Percentiles rank a stretch among this genome's conserved stretches.
Evolutionary conservation across 345 rosid species (phyloP).

Genomic region (Lepidium africanum): DNA sequence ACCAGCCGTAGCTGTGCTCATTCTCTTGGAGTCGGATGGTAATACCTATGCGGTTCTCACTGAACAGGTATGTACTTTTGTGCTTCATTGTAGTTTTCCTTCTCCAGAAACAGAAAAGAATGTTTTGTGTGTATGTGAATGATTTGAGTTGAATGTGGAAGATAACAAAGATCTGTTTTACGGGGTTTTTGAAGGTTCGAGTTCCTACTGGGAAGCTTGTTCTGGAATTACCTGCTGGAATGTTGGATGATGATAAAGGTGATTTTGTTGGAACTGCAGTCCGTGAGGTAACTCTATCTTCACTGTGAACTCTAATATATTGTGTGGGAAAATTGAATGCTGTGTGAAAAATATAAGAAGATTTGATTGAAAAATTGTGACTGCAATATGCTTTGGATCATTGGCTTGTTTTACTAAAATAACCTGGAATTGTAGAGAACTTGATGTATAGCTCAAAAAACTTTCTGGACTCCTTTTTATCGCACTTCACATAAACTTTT

Average conservation of each 20-base stretch:
- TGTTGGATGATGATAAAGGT: conserved; percentile 79
- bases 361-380: no score
- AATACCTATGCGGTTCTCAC: conserved; percentile 80
- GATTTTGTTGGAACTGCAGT: conserved; percentile 89
- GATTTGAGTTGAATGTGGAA: not conserved
- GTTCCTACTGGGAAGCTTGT: conserved; percentile 78
- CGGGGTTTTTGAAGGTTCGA: conserved; percentile 48
- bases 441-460: not conserved
- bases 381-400: not conserved
- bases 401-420: not conserved
- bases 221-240: conserved; percentile 94
- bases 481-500: not conserved
- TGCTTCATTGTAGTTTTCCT: not conserved
- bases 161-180: not conserved
- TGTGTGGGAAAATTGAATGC: not conserved
- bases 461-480: not conserved
- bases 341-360: not conserved
- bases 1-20: conserved; percentile 79
- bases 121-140: not conserved
- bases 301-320: not conserved
- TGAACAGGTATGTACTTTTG: conserved; percentile 52
- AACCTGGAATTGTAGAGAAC: not conserved
- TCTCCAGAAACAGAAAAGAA: not conserved
- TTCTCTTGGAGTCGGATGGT: conserved; percentile 65
- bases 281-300: conserved; percentile 58